phyloP scores from a whole-genome alignment of 148 eudicot species.

The Nyssa sinensis region DNA sequence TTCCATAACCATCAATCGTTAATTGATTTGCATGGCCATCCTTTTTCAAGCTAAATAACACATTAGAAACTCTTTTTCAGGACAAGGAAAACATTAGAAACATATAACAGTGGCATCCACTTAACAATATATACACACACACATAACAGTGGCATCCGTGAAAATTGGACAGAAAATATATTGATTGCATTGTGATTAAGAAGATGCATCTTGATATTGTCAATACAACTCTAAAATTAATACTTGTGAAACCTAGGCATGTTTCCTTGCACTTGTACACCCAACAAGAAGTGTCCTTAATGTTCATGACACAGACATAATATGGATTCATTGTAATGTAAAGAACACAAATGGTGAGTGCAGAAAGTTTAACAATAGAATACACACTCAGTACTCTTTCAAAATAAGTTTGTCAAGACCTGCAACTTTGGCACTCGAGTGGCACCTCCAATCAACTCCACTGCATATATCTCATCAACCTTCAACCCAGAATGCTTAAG shows the following conservation, averaged over 20 bases:
- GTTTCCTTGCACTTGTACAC: background rate
- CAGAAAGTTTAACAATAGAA: background rate
- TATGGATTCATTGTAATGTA: background rate
- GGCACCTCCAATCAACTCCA: slow-evolving; percentile 96
- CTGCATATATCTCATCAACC: slow-evolving; percentile 68
- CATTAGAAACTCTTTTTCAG: too few species aligned
- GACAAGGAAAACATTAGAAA: background rate
- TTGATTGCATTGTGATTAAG: background rate
- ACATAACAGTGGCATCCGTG: background rate
- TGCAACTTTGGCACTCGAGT: slow-evolving; percentile 96
- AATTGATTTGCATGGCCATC: background rate
- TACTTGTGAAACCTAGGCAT: background rate
- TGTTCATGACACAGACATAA: background rate
- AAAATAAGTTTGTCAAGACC: slow-evolving; percentile 34
- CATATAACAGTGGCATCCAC: too few species aligned
- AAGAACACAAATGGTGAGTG: background rate
- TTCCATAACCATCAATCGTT: background rate
- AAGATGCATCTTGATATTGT: too few species aligned
- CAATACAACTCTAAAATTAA: background rate
- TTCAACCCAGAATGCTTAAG: slow-evolving; percentile 70
- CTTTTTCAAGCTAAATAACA: too few species aligned
- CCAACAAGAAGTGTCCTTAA: background rate
- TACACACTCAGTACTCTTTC: background rate
- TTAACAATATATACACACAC: too few species aligned
- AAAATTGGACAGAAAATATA: background rate